phyloP scores from a whole-genome alignment of 2,329 filamentous ascomycete genomes.

The Diaporthe australafricana region DNA sequence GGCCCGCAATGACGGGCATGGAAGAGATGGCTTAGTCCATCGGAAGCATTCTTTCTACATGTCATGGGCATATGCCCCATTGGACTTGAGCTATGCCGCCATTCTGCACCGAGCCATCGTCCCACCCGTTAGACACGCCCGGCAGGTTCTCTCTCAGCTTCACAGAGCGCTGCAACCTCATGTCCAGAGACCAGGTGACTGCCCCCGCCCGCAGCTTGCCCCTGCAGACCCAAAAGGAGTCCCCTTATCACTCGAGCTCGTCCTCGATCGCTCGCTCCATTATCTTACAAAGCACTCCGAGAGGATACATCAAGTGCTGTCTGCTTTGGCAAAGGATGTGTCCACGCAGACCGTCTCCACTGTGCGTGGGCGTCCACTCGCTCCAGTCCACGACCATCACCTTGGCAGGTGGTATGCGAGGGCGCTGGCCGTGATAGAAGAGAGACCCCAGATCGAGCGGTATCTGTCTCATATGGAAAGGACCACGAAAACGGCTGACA shows the following conservation, averaged over 20 bases:
- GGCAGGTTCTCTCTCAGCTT: rapidly evolving
- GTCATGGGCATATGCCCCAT: background rate
- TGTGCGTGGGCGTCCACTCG: too few species aligned
- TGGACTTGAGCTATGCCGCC: background rate
- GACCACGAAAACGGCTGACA: background rate
- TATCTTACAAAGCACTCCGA: rapidly evolving
- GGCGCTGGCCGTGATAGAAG: background rate
- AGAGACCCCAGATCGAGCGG: background rate
- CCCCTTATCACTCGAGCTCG: background rate
- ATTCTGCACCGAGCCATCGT: background rate
- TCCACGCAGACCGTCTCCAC: background rate
- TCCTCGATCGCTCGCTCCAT: background rate
- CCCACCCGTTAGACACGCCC: rapidly evolving
- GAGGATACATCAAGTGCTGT: background rate
- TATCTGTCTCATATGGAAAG: background rate
- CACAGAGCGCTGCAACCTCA: background rate
- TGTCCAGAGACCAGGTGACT: background rate
- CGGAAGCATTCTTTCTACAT: background rate
- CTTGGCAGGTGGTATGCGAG: background rate
- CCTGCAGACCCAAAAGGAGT: background rate
- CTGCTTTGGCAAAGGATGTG: background rate
- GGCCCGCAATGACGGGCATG: background rate
- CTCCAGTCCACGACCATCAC: background rate
- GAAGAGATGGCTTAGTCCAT: background rate
- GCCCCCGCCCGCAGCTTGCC: background rate